These are phyloP conservation scores for Didymella lethalis DNA, from an alignment of 2,329 filamentous ascomycete species.

Conservation along the genomic window DNA sequence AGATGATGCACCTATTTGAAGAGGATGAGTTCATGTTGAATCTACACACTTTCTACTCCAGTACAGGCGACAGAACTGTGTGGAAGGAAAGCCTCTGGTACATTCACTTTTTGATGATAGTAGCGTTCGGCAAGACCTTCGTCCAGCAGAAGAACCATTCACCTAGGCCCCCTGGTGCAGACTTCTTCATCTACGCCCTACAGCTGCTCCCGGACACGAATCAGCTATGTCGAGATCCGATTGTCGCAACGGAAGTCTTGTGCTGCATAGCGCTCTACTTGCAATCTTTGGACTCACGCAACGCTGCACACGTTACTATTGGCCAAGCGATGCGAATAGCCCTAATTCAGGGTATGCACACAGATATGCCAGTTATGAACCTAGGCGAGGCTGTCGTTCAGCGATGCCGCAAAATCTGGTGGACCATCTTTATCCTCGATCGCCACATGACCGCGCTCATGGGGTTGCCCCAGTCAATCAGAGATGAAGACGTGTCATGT, in stretches of 20 bases:
- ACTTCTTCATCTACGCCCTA: constrained; percentile 71
- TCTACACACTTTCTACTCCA: constrained; percentile 54
- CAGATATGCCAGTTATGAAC: constrained; percentile 57
- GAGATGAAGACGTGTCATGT: constrained; percentile 61
- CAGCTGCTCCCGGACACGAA: constrained; percentile 60
- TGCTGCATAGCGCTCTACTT: constrained; percentile 63
- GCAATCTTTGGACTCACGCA: constrained; percentile 60
- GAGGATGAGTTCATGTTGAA: constrained; percentile 60
- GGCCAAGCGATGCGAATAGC: constrained; percentile 62
- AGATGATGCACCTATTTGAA: constrained; percentile 64
- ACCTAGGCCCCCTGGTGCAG: constrained; percentile 56
- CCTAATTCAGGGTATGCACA: constrained; percentile 61
- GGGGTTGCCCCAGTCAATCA: constrained; percentile 60
- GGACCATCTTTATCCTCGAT: constrained; percentile 63
- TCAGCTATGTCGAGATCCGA: constrained; percentile 54
- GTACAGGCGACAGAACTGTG: constrained; percentile 37
- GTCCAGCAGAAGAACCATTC: constrained; percentile 48
- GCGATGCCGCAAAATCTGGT: constrained; percentile 61
- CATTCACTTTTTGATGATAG: constrained; percentile 62
- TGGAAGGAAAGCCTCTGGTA: constrained; percentile 56
- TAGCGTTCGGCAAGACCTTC: constrained; percentile 65
- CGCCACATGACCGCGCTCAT: constrained; percentile 63
- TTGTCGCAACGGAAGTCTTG: constrained; percentile 59
- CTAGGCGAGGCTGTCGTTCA: constrained; percentile 55
- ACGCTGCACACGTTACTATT: constrained; percentile 58